Evolutionary conservation across 2,329 filamentous ascomycete genomes (phyloP).

Genomic region (Tolypocladium amazonense): DNA sequence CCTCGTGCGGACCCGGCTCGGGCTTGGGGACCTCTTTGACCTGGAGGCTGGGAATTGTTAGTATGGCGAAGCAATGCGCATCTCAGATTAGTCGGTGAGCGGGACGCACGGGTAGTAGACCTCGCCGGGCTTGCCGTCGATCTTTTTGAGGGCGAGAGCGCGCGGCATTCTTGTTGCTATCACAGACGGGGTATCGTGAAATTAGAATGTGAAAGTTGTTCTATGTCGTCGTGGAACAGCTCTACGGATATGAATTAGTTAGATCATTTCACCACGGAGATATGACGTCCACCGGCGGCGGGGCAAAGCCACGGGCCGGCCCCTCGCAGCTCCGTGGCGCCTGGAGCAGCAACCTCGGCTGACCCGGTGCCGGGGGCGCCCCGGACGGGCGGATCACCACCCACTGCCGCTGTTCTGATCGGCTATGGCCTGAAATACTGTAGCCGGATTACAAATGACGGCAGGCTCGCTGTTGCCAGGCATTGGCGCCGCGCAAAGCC

Average conservation of each 20-base stretch:
- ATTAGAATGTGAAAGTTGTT: not conserved
- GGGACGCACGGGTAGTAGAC: conserved; percentile 72
- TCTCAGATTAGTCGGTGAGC: not conserved
- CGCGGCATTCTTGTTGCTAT: conserved; percentile 31
- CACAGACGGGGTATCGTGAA: not conserved
- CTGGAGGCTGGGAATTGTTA: conserved; percentile 33
- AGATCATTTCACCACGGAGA: not conserved
- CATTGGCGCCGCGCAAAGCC: not conserved
- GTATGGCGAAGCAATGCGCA: not conserved
- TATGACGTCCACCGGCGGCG: not conserved
- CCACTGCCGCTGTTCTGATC: not conserved
- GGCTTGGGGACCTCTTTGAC: conserved; percentile 53
- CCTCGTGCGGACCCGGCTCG: conserved; percentile 51
- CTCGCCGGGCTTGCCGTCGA: conserved; percentile 71
- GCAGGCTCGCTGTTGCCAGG: not conserved
- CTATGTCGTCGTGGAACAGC: not conserved
- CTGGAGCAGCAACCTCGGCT: not conserved
- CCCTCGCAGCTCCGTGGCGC: not conserved
- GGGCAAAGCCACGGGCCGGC: not conserved
- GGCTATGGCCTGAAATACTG: not conserved
- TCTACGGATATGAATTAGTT: not conserved
- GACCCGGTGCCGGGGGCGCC: not conserved
- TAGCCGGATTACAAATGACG: not conserved
- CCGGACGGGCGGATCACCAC: not conserved
- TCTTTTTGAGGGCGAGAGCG: conserved; percentile 53